Percentiles rank a stretch among this genome's conserved stretches.
These are phyloP conservation scores for Rhodotorula sp. DNA, from an alignment of 1,284 basidiomycete genomes.

Conservation along the genomic window DNA sequence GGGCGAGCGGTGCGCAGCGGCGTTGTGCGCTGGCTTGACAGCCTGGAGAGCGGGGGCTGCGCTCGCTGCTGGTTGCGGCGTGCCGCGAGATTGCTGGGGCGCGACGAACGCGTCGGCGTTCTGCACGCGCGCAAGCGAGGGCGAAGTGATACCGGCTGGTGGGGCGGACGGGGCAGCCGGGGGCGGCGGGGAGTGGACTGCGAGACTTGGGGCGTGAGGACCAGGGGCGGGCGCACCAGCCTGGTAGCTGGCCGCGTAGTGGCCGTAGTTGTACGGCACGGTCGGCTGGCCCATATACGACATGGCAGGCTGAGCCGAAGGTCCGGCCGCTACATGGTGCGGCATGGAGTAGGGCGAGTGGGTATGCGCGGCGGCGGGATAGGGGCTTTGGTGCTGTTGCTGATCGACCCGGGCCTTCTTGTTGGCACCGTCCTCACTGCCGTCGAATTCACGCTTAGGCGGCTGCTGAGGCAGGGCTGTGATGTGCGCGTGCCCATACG, in stretches of 20 bases:
- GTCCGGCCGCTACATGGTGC: neutral
- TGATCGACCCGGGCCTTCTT: constrained; percentile 4
- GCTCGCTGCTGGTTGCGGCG: neutral
- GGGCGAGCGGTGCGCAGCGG: neutral
- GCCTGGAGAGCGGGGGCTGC: neutral
- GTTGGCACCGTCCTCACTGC: neutral
- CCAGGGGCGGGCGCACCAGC: neutral
- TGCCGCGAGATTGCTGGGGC: neutral
- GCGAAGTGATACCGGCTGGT: neutral
- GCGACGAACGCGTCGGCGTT: neutral
- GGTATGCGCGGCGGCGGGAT: neutral
- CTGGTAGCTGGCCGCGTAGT: neutral
- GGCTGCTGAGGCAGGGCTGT: neutral
- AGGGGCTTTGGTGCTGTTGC: neutral
- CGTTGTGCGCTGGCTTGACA: neutral
- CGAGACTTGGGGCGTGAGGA: neutral
- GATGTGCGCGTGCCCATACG: neutral
- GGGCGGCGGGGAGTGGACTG: neutral
- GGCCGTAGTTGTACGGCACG: no score
- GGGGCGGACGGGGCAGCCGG: neutral
- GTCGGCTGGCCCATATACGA: neutral
- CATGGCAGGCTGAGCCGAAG: neutral
- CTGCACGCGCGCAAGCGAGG: constrained; percentile 20
- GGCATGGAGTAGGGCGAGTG: constrained; percentile 9
- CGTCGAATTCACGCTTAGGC: constrained; percentile 17